Evolutionary conservation across 2,329 filamentous ascomycete genomes (phyloP), one percentile per base, ranked within the genome.

Genomic region (Aspergillus sp.): DNA sequence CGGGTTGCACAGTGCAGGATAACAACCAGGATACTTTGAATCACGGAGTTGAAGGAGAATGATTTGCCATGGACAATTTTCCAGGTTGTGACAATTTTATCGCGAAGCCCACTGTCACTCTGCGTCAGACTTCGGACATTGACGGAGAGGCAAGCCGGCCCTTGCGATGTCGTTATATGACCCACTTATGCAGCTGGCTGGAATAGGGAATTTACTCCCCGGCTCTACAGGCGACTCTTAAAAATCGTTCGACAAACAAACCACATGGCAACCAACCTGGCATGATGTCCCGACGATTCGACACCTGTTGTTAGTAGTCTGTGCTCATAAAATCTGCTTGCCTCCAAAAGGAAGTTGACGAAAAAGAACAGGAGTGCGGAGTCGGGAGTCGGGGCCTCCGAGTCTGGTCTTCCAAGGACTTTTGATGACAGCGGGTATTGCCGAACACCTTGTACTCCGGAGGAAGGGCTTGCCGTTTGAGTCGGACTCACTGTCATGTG

Each of bases 151-250:
- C 41, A 31, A 23, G 22, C 9, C 15, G 52, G 23, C 22, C 13
- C 31, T 45, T 38, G 31, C 23, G 41, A 25, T 34, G 28, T 51
- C 46, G 45, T 49, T 51, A 57, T 51, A 47, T 15, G 53, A 31
- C 54, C 54, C 49, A 47, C 54, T 54, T 38, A 57, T 61, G 59
- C 59, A 57, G 11, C 48, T 61, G 6, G 54, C 54, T 57, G 43
- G 19, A 57, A 30, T 28, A 22, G 54, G 54, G 7, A 61, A 61
- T 15, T 30, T 55, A 13, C n/a, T 46, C 38, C 47, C 48, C 25
- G 13, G 22, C 31, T 8, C 30, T 53, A 17, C 22, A 25, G 34
- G 22, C n/a, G n/a, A 47, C 38, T 30, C 54, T 38, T 53, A 38
- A 48, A n/a, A 43, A n/a, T 57, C 30, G 22, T 30, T 25, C n/a